Base-by-base conservation (phyloP, 2,329 filamentous ascomycete species). In the Aspergillus versicolor region DNA sequence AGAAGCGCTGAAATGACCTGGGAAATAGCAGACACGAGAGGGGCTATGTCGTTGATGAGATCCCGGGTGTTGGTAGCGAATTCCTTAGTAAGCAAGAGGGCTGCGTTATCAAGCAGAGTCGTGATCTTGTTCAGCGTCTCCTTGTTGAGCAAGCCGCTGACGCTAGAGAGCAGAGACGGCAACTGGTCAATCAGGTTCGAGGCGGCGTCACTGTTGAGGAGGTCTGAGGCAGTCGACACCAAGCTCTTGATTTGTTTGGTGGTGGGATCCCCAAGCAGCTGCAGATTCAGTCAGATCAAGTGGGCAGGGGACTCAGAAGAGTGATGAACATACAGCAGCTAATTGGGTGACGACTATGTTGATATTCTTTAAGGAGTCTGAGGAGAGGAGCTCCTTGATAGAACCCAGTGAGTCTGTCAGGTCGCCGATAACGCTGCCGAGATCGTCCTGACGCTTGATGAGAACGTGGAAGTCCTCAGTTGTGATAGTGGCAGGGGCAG, bases 1-100 rank as follows among this genome's bases (percentile, higher is more conserved):
- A 60, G 34, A 11, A 60, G 42, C 5, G 57, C 54, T 12, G 57
- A 57, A 42, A 54, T 60, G 7, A 60, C 57, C 12, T 57, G 57
- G 8, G 57, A 47, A 7, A 57, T 22, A 4, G 57, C 57, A 12
- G 57, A 56, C 4, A 59, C 53, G 3, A 59, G 43, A 41, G 44
- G 56, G 19, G 56, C 45, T 38, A 57, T 50, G 17, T 57, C 57
- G 13, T 56, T 60, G 17, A 60, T 53, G 19, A 19, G 19, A 19
- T 19, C 19, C 19, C 19, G 19, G 3, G 19, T 19, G 19, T 19
- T 19, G 19, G 19, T 19, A 19, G 19, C 19, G 19, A 19, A 19
- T 19, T 19, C 42, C 24, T 48, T 41, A 8, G 48, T 56, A 13
- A 59, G 19, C 1, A 59, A 49, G 5, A 56, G 21, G 7, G 50